These are phyloP conservation scores for Phialocephala sp. DNA, from an alignment of 2,329 filamentous ascomycete genomes.

Conservation along the genomic window DNA sequence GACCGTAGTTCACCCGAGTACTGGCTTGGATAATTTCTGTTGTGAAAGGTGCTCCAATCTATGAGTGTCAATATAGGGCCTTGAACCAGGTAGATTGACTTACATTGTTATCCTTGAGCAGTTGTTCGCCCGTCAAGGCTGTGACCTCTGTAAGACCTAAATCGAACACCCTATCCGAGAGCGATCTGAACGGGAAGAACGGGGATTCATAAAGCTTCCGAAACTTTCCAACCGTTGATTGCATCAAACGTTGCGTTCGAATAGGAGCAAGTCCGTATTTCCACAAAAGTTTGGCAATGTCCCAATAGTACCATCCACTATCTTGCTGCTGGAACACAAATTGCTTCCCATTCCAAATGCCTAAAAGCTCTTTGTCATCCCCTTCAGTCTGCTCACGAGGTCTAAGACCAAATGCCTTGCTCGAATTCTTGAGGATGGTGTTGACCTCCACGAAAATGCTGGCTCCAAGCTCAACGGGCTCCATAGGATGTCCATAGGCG, in stretches of 20 bases:
- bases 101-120: slow-evolving; percentile 68
- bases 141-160: slow-evolving; percentile 72
- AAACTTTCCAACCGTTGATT: slow-evolving; percentile 73
- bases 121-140: slow-evolving; percentile 74
- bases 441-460: slow-evolving; percentile 92
- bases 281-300: slow-evolving; percentile 79
- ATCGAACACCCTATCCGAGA: slow-evolving; percentile 71
- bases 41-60: slow-evolving; percentile 70
- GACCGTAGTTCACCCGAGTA: slow-evolving; percentile 93
- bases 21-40: slow-evolving; percentile 87
- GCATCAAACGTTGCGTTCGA: slow-evolving; percentile 74
- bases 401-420: slow-evolving; percentile 71
- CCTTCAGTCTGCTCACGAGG: slow-evolving; percentile 53
- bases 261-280: slow-evolving; percentile 83
- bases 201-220: slow-evolving; percentile 80
- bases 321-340: slow-evolving; percentile 73
- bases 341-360: slow-evolving; percentile 81
- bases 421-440: slow-evolving; percentile 78
- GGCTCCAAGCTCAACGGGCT: slow-evolving; percentile 84
- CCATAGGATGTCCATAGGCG: slow-evolving; percentile 68
- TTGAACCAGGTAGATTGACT: slow-evolving; percentile 20
- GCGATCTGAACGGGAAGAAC: slow-evolving; percentile 81
- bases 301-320: slow-evolving; percentile 75
- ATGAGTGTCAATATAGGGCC: slow-evolving; percentile 22
- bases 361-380: slow-evolving; percentile 56